Evolutionary conservation across 176 grass and related monocot genomes (phyloP).

Genomic region (Stipa capillata): DNA sequence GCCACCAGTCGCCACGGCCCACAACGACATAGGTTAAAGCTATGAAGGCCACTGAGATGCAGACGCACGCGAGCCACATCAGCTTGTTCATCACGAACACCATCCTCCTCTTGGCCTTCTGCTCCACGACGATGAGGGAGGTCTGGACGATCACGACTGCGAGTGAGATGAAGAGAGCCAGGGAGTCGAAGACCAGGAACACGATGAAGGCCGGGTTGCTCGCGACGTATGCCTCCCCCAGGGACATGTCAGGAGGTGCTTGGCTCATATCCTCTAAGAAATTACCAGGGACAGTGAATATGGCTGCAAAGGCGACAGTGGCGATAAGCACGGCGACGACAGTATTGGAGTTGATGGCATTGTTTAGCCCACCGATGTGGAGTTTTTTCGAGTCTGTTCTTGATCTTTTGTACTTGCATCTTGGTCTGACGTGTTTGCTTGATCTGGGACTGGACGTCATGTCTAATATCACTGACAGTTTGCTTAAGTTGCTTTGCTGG

Average conservation of each 20-base stretch:
- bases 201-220: constrained; percentile 64
- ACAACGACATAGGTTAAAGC: constrained; percentile 80
- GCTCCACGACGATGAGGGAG: constrained; percentile 87
- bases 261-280: constrained; percentile 25
- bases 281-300: constrained; percentile 76
- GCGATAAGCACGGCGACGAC: constrained; percentile 90
- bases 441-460: constrained; percentile 78
- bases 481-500: constrained; percentile 81
- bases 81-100: constrained; percentile 97
- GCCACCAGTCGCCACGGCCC: constrained; percentile 55
- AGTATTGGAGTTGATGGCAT: constrained; percentile 94
- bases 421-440: constrained; percentile 78
- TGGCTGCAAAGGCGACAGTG: constrained; percentile 81
- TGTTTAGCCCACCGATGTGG: constrained; percentile 83
- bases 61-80: constrained; percentile 94
- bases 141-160: constrained; percentile 88
- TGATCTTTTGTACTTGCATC: constrained; percentile 80
- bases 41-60: constrained; percentile 72
- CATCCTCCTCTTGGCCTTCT: constrained; percentile 79
- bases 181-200: constrained; percentile 71
- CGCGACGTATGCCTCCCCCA: constrained; percentile 68
- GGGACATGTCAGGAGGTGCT: constrained; percentile 13
- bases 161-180: constrained; percentile 87
- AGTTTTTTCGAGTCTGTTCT: constrained; percentile 75
- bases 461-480: constrained; percentile 87